These are phyloP conservation scores for Macaranga tanarius DNA, from an alignment of 441 rosid species.

Conservation along the genomic window DNA sequence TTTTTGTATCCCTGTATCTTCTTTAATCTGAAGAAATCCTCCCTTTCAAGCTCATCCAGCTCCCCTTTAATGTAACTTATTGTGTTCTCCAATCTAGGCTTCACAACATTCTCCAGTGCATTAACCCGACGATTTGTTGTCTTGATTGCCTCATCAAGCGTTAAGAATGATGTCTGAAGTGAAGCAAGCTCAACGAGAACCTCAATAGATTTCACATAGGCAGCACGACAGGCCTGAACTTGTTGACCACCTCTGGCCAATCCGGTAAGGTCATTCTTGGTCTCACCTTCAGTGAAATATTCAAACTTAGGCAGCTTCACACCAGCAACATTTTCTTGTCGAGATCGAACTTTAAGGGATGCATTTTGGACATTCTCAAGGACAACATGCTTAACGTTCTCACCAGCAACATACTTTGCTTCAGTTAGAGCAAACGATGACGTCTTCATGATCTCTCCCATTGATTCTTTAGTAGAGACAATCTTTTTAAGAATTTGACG, in stretches of 20 bases:
- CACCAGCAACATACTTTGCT: conserved; percentile 90
- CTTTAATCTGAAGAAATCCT: conserved; percentile 86
- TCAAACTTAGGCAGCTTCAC: conserved; percentile 91
- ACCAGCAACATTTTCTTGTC: conserved; percentile 82
- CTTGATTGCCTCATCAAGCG: conserved; percentile 90
- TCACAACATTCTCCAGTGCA: conserved; percentile 86
- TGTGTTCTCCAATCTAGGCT: conserved; percentile 83
- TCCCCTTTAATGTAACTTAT: conserved; percentile 77
- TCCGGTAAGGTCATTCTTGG: conserved; percentile 83
- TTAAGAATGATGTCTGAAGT: conserved; percentile 83
- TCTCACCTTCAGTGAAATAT: conserved; percentile 73
- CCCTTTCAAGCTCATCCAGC: conserved; percentile 93
- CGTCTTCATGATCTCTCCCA: conserved; percentile 88
- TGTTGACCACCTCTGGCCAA: conserved; percentile 95
- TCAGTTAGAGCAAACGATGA: conserved; percentile 81
- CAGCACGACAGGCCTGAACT: conserved; percentile 81
- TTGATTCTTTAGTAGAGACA: conserved; percentile 74
- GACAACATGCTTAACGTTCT: conserved; percentile 74
- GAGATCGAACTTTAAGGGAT: conserved; percentile 71
- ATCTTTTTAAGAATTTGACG: conserved; percentile 81
- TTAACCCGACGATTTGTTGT: conserved; percentile 94
- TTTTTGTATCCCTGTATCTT: conserved; percentile 88
- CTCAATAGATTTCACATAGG: conserved; percentile 80
- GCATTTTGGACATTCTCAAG: conserved; percentile 82
- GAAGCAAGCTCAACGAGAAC: conserved; percentile 93